Evolutionary conservation across 805 yeast species (phyloP).

Genomic region (Kazachstania psychrophila): DNA sequence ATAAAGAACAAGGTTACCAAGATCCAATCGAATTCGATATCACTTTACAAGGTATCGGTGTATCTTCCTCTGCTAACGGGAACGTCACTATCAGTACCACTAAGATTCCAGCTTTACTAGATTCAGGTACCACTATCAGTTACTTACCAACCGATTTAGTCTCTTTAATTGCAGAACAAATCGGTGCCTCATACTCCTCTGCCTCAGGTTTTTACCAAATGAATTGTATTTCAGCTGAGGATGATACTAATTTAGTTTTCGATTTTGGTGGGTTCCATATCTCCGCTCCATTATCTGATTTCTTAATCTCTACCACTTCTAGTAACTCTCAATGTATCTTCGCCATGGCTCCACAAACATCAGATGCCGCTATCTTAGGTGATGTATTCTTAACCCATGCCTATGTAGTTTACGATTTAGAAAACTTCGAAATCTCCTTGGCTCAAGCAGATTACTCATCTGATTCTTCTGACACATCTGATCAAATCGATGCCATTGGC

Average conservation of each 20-base stretch:
- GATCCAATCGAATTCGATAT: slow-evolving; percentile 28
- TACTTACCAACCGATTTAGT: slow-evolving; percentile 37
- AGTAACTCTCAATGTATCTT: slow-evolving; percentile 32
- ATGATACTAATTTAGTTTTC: slow-evolving; percentile 34
- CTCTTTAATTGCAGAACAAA: slow-evolving; percentile 28
- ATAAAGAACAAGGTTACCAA: slow-evolving; percentile 9
- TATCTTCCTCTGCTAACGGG: slow-evolving; percentile 11
- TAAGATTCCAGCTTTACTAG: slow-evolving; percentile 34
- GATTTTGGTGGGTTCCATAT: slow-evolving; percentile 58
- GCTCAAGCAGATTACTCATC: slow-evolving; percentile 40
- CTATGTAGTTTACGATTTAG: slow-evolving; percentile 52
- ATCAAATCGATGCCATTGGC: slow-evolving; percentile 38
- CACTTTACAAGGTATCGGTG: slow-evolving; percentile 26
- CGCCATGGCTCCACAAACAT: slow-evolving; percentile 29
- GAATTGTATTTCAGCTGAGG: slow-evolving; percentile 34
- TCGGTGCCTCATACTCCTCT: slow-evolving; percentile 38
- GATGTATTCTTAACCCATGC: slow-evolving; percentile 49
- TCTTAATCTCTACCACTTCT: slow-evolving; percentile 21
- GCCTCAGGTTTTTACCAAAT: slow-evolving; percentile 38
- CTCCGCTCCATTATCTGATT: slow-evolving; percentile 37
- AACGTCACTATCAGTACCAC: slow-evolving; percentile 22
- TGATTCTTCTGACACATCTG: slow-evolving; percentile 14
- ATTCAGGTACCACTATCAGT: slow-evolving; percentile 37
- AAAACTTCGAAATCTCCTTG: slow-evolving; percentile 36
- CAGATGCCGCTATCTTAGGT: slow-evolving; percentile 37